A percentile compares a stretch with the other conserved stretches of the same genome.
phyloP scores from a whole-genome alignment of 345 rosid genomes.

The Firmiana major region DNA sequence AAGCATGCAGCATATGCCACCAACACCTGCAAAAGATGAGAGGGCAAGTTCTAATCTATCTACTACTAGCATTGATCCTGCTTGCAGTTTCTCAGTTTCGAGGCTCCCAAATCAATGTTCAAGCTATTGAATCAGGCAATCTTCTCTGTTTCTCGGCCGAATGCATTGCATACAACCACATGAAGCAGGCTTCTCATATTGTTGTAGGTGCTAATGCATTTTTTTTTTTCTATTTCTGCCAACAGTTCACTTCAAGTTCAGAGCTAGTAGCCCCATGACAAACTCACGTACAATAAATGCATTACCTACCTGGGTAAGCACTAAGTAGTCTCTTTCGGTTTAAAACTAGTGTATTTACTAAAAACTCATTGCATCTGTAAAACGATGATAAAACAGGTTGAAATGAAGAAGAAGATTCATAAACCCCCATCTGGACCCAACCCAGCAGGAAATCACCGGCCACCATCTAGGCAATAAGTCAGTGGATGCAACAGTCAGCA shows the following conservation, averaged over 20 bases:
- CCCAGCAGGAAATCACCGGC: slow-evolving; percentile 41
- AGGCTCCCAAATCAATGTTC: slow-evolving; percentile 28
- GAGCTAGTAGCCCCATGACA: slow-evolving; percentile 22
- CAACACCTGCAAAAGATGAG: slow-evolving; percentile 33
- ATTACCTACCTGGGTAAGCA: slow-evolving; percentile 36
- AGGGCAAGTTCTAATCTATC: slow-evolving; percentile 17
- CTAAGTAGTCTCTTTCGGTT: background rate
- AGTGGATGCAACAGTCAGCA: slow-evolving; percentile 12
- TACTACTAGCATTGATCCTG: slow-evolving; percentile 40
- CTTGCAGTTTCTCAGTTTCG: slow-evolving; percentile 24
- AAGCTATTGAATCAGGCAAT: slow-evolving; percentile 46
- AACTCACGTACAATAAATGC: slow-evolving; percentile 18
- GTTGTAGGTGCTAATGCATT: background rate
- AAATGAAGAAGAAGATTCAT: slow-evolving; percentile 33
- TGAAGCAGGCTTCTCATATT: background rate
- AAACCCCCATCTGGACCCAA: slow-evolving; percentile 48
- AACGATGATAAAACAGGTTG: slow-evolving; percentile 32
- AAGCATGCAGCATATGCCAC: slow-evolving; percentile 22
- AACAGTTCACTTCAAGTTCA: slow-evolving; percentile 33
- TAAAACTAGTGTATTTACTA: background rate
- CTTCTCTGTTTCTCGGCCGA: background rate
- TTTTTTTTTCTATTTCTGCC: background rate
- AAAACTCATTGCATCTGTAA: slow-evolving; percentile 1
- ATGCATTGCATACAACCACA: background rate
- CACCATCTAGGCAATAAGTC: slow-evolving; percentile 41